Evolutionary conservation across 148 eudicot genomes (phyloP).

Genomic region (Vaccinium myrtillus): DNA sequence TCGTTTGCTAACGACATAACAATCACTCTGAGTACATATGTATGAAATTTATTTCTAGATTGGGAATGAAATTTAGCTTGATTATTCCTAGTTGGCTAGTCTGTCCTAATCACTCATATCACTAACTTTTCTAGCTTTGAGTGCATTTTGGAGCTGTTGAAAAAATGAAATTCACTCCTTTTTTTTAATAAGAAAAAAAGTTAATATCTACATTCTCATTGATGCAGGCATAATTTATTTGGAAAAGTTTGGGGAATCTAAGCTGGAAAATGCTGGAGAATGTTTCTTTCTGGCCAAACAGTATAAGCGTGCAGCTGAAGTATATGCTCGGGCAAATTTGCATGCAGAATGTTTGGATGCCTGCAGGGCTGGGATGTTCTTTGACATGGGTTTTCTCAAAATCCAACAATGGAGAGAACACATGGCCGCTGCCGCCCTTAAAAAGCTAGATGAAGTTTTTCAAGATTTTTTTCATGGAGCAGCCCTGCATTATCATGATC

Average conservation of each 20-base stretch:
- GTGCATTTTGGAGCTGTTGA: neutral
- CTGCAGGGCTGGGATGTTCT: slow-evolving; percentile 39
- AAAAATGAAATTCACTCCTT: neutral
- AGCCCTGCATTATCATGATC: neutral
- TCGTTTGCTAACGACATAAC: neutral
- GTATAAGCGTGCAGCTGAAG: slow-evolving; percentile 36
- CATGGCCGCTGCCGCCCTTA: neutral
- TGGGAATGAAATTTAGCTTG: neutral
- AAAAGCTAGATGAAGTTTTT: neutral
- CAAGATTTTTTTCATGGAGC: neutral
- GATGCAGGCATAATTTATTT: slow-evolving; percentile 26
- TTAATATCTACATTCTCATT: neutral
- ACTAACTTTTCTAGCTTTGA: neutral
- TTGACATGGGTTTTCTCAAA: slow-evolving; percentile 32
- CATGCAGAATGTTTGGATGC: slow-evolving; percentile 32
- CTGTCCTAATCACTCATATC: neutral
- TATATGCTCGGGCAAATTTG: slow-evolving; percentile 21
- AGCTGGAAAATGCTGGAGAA: slow-evolving; percentile 34
- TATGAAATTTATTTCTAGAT: neutral
- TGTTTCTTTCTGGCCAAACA: slow-evolving; percentile 31
- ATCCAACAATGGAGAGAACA: slow-evolving; percentile 2
- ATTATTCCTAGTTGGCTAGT: neutral
- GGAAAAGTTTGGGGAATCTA: slow-evolving; percentile 21
- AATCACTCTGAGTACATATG: neutral
- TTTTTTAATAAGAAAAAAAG: neutral